Conservation (phyloP, 2,329 filamentous ascomycete species). For the Hypoxylon sp. region DNA sequence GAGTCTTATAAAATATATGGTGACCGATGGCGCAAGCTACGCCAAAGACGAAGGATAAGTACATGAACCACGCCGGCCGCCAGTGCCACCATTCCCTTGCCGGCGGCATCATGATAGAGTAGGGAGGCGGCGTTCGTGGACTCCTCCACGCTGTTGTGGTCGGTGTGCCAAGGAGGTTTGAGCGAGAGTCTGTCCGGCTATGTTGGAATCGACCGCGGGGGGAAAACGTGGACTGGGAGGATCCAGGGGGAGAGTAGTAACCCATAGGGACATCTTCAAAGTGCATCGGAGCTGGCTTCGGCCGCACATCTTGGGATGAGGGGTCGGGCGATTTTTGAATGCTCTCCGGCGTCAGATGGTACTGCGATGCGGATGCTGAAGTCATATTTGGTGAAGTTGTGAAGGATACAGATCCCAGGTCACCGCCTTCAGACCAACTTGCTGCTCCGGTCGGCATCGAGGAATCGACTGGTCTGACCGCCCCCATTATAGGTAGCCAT, state of each 20-base stretch:
- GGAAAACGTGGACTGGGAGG: slow-evolving; percentile 32
- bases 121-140: slow-evolving; percentile 42
- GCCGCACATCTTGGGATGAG: slow-evolving; percentile 18
- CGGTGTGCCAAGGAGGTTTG: slow-evolving; percentile 40
- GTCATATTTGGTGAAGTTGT: slow-evolving; percentile 10
- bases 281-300: slow-evolving; percentile 39
- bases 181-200: slow-evolving; percentile 35
- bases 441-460: slow-evolving; percentile 3
- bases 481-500: slow-evolving; percentile 29
- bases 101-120: slow-evolving; percentile 21
- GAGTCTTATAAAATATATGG: slow-evolving; percentile 54
- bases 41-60: slow-evolving; percentile 54
- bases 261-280: slow-evolving; percentile 36
- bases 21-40: slow-evolving; percentile 54
- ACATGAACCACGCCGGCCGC: slow-evolving; percentile 55
- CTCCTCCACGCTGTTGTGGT: slow-evolving; percentile 38
- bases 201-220: slow-evolving; percentile 34
- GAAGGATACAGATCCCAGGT: slow-evolving; percentile 20
- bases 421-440: slow-evolving; percentile 28
- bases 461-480: background rate
- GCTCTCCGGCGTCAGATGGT: background rate
- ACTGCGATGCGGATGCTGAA: slow-evolving; percentile 2
- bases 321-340: slow-evolving; percentile 3
- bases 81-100: slow-evolving; percentile 51
- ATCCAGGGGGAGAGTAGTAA: slow-evolving; percentile 31